phyloP scores from a whole-genome alignment of 164 flowering plant species.

The Chloranthus sessilifolius region DNA sequence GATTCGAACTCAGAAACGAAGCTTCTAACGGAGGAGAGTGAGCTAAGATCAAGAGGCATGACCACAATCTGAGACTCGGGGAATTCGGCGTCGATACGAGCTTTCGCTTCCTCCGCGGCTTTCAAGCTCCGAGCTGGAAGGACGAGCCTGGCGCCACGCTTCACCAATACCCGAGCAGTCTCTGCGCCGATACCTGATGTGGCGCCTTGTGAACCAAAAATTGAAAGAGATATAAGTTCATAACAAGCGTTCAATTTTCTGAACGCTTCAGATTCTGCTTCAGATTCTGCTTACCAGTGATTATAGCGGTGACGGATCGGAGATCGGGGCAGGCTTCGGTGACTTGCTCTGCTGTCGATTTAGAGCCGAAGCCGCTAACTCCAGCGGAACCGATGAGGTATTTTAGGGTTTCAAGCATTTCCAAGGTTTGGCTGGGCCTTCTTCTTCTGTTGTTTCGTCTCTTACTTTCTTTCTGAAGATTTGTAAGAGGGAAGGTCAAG shows the following conservation, averaged over 20 bases:
- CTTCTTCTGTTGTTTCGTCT: background rate
- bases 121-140: slow-evolving; percentile 76
- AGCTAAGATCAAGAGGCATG: slow-evolving; percentile 88
- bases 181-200: slow-evolving; percentile 98
- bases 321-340: slow-evolving; percentile 49
- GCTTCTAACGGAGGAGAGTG: slow-evolving; percentile 55
- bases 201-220: slow-evolving; percentile 46
- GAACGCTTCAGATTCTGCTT: too few species aligned
- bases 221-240: too few species aligned
- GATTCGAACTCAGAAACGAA: slow-evolving; percentile 22
- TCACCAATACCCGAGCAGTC: slow-evolving; percentile 89
- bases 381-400: slow-evolving; percentile 73
- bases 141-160: slow-evolving; percentile 70
- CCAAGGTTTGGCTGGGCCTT: too few species aligned
- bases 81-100: slow-evolving; percentile 58
- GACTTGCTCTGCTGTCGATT: slow-evolving; percentile 86
- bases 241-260: too few species aligned
- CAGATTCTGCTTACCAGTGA: slow-evolving; percentile 54
- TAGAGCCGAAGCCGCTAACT: slow-evolving; percentile 76
- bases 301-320: slow-evolving; percentile 65
- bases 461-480: background rate
- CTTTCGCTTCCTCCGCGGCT: slow-evolving; percentile 76
- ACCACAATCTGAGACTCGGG: slow-evolving; percentile 60
- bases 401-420: slow-evolving; percentile 65
- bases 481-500: background rate